phyloP scores from a whole-genome alignment of 164 flowering plant species.

The Magnolia officinalis region DNA sequence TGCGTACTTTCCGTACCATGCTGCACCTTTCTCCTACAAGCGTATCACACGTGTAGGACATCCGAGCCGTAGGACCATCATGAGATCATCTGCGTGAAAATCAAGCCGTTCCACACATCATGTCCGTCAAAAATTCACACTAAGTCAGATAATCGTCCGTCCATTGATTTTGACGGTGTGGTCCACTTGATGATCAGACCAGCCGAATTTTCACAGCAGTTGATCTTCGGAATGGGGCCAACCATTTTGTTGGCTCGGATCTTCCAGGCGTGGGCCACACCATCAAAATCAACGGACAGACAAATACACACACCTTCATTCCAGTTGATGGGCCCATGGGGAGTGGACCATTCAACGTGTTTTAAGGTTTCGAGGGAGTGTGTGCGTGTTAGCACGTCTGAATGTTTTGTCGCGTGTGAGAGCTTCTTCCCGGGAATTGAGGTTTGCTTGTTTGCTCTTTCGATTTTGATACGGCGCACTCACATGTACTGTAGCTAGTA shows the following conservation, averaged over 20 bases:
- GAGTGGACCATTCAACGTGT: conserved; percentile 5
- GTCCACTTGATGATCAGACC: too few relatives aligned
- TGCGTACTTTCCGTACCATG: too few relatives aligned
- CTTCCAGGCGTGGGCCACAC: not conserved
- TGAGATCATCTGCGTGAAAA: too few relatives aligned
- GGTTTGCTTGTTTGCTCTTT: conserved; percentile 1
- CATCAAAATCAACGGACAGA: not conserved
- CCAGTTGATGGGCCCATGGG: not conserved
- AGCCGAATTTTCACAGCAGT: too few relatives aligned
- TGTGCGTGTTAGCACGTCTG: not conserved
- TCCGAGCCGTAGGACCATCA: too few relatives aligned
- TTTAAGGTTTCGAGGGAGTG: conserved; percentile 19
- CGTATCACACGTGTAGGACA: too few relatives aligned
- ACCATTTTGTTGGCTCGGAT: not conserved
- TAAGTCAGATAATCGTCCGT: too few relatives aligned
- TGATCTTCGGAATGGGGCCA: not conserved
- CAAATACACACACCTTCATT: too few relatives aligned
- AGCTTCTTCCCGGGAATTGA: conserved; percentile 17
- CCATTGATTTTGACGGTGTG: too few relatives aligned
- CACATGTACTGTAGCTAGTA: not conserved
- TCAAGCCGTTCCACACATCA: too few relatives aligned
- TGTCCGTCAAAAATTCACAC: too few relatives aligned
- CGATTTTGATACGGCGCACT: not conserved
- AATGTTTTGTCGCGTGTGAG: conserved; percentile 22
- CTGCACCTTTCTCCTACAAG: too few relatives aligned